phyloP scores from a whole-genome alignment of 2,329 filamentous ascomycete species.

The Fusarium equiseti region DNA sequence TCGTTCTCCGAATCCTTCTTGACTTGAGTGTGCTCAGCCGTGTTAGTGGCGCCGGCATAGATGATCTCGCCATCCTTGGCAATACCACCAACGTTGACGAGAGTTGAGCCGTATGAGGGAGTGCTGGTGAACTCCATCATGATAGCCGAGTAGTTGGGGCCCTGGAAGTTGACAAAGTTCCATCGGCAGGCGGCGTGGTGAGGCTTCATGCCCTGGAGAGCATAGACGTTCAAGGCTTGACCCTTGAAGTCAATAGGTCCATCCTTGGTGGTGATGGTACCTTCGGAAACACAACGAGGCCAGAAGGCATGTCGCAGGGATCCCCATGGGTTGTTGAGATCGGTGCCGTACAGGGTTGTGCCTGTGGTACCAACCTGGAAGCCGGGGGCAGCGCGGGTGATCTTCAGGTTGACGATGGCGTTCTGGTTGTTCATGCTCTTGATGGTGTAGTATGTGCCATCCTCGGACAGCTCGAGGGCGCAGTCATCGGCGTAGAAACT shows the following conservation, averaged over 20 bases:
- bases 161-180: constrained; percentile 95
- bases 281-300: constrained; percentile 86
- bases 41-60: constrained; percentile 74
- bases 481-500: constrained; percentile 89
- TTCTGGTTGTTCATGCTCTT: constrained; percentile 88
- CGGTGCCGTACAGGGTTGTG: constrained; percentile 86
- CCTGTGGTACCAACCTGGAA: constrained; percentile 89
- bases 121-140: constrained; percentile 98
- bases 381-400: constrained; percentile 81
- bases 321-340: constrained; percentile 89
- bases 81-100: constrained; percentile 85
- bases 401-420: constrained; percentile 86
- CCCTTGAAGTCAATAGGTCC: constrained; percentile 87
- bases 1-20: constrained; percentile 81
- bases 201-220: constrained; percentile 98
- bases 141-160: constrained; percentile 85
- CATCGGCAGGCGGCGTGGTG: constrained; percentile 93
- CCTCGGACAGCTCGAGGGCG: constrained; percentile 86
- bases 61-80: constrained; percentile 85
- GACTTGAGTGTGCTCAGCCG: constrained; percentile 75
- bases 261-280: constrained; percentile 84
- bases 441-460: constrained; percentile 85
- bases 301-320: constrained; percentile 93
- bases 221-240: constrained; percentile 82
- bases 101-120: constrained; percentile 87